A percentile compares a stretch with the other conserved stretches of the same genome.
These are phyloP conservation scores for Chloris gayana DNA, from an alignment of 176 grass and related monocot species.

Conservation along the genomic window DNA sequence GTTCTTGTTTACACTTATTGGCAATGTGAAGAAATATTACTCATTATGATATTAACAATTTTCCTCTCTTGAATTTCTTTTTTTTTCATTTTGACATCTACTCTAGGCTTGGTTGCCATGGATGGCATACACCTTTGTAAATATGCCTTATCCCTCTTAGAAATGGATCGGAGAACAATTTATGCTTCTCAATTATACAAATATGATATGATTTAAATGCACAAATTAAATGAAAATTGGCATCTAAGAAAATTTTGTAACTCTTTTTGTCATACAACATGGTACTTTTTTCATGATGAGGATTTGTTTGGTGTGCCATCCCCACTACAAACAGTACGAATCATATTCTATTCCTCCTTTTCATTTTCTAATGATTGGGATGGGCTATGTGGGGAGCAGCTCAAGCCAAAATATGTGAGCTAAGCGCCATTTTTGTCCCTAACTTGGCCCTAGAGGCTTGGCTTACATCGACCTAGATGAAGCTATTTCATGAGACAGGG, in stretches of 20 bases:
- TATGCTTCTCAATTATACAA: constrained; percentile 47
- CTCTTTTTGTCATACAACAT: background rate
- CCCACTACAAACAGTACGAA: constrained; percentile 56
- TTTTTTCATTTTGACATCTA: constrained; percentile 15
- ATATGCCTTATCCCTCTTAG: constrained; percentile 43
- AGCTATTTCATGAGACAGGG: constrained; percentile 37
- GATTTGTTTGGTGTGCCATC: constrained; percentile 5
- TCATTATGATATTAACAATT: background rate
- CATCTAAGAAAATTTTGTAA: constrained; percentile 6
- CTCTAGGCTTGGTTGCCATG: constrained; percentile 48
- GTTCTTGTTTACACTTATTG: constrained; percentile 19
- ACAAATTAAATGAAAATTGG: constrained; percentile 37
- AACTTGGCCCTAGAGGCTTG: constrained; percentile 35
- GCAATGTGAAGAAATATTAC: background rate
- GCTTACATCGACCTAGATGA: constrained; percentile 31
- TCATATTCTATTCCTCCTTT: constrained; percentile 54
- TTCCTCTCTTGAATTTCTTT: background rate
- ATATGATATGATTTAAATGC: constrained; percentile 37
- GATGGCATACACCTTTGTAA: constrained; percentile 28
- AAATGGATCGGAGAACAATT: background rate
- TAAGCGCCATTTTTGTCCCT: constrained; percentile 44
- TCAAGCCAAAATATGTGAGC: constrained; percentile 50
- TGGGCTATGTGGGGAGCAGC: constrained; percentile 38
- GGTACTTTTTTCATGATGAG: constrained; percentile 31
- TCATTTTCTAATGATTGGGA: constrained; percentile 58